Base-by-base conservation (phyloP, 495 filamentous ascomycete genomes). In the Penicillium samsonianum region DNA sequence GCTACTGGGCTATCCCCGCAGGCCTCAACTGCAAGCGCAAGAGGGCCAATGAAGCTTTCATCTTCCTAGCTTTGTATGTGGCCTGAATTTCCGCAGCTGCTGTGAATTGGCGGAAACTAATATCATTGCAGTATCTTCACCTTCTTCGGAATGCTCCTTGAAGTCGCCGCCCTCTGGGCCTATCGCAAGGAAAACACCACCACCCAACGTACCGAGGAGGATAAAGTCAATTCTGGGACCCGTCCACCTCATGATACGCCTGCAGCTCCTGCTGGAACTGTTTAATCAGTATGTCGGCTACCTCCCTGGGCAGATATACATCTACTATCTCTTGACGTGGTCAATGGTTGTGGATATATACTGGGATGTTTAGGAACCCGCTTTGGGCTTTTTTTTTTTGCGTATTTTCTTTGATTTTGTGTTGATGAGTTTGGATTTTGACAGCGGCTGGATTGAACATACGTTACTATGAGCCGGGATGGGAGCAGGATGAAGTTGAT, bases 51-150 rank as follows among this genome's bases (percentile, higher is more conserved):
- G 81, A 85, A 65, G 71, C 84, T 1, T 87, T 87, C 56, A 81
- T 78, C 61, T 87, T 86, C 67, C 70, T 87, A 30, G 79, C 82
- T 22, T 87, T 86, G 83, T 86, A 75, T 42, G 81, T 79, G 41
- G 12, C 23, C 6, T 20, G n/a, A 14, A 40, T 2, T 2, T 0
- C 2, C 1, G 17, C 6, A 14, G 7, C 4, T 14, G 12, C 17
- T 19, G 4, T n/a, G 2, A 14, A 30, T 5, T 31, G 2, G 7
- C 1, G 9, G 12, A 10, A 30, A 52, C 53, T 60, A 41, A 50
- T n/a, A 11, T 30, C 12, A 10, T 20, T 30, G 4, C 57, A 82
- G 65, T 72, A 65, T 69, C 59, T 67, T 74, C 49, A 68, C 69
- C 28, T 81, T 81, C 69, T 76, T 83, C 64, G 75, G 76, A 59